Base-by-base conservation (phyloP, 2,329 filamentous ascomycete genomes). In the Colletotrichum orbiculare region DNA sequence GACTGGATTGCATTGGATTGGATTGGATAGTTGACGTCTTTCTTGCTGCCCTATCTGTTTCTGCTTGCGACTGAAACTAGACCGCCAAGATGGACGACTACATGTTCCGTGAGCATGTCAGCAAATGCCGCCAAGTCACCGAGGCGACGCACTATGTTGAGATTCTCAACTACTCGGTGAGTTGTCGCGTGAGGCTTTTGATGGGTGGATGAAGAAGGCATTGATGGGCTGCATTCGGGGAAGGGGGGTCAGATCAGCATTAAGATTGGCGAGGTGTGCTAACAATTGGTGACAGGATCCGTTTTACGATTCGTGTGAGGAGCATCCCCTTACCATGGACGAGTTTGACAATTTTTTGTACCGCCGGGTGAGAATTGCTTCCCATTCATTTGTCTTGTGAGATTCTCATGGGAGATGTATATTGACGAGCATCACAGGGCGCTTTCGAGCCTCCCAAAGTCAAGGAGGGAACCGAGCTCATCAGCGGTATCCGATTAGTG, bases 301-400 rank as follows among this genome's bases (percentile, higher is more conserved):
- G 33, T 77, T 77, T 11, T 78, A 80, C 68, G 83, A 87, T 68
- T 78, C 77, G 3, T 75, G 75, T 56, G 85, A 87, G 69, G 81
- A 87, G 69, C 84, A 86, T 70, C 71, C 78, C 8, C 76, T 88
- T 65, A 80, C 81, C 8, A 68, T 75, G 35, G 83, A 86, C 73
- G 86, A 88, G 69, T 88, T 88, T 75, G 78, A 83, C 13, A 88
- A 88, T 72, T 88, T 87, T 67, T 72, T 88, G 8, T 73, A 81
- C 48, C 80, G 77, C 50, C 77, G 77, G 72, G 85, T 87, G 76
- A 69, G 82, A 75, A 39, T 54, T 38, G 33, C 13, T 41, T 13
- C 42, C 35, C 45, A 12, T 50, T 49, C 38, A 11, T 12, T 15
- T 43, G 4, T 42, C 12, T 34, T 35, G n/a, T 42, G 34, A 35